These are phyloP conservation scores for Coniella vitis DNA, from an alignment of 2,329 filamentous ascomycete genomes.

Conservation along the genomic window DNA sequence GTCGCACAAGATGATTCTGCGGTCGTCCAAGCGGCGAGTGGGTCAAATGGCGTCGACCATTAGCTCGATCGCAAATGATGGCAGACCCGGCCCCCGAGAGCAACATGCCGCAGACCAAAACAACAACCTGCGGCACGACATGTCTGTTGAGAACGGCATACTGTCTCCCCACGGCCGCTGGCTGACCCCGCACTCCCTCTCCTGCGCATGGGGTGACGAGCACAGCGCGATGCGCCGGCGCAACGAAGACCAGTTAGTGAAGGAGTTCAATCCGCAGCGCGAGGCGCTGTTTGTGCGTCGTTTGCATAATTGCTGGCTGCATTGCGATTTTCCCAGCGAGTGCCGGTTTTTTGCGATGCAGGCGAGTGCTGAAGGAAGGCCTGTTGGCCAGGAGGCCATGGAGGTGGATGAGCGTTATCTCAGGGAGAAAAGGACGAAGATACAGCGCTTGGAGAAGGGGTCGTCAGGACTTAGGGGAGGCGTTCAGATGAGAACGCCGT, in stretches of 20 bases:
- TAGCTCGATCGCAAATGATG: no score
- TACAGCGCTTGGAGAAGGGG: not conserved
- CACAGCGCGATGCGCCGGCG: not conserved
- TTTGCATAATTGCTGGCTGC: conserved; percentile 20
- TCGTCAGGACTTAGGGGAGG: not conserved
- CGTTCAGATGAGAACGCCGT: not conserved
- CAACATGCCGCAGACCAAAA: no score
- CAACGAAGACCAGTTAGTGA: not conserved
- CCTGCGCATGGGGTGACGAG: conserved; percentile 9
- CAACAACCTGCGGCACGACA: no score
- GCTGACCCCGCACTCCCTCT: not conserved
- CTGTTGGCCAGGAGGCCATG: conserved; percentile 4
- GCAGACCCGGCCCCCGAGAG: no score
- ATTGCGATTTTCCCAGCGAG: conserved; percentile 25
- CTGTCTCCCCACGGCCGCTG: not conserved
- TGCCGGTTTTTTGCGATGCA: conserved; percentile 18
- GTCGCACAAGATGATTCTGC: no score
- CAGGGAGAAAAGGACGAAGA: not conserved
- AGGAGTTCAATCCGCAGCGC: conserved; percentile 1
- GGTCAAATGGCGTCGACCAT: no score
- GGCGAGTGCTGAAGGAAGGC: conserved; percentile 14
- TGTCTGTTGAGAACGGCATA: not conserved
- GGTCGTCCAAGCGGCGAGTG: no score
- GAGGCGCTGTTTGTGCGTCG: conserved; percentile 18
- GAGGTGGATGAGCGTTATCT: conserved; percentile 1